Evolutionary conservation across 805 yeast species (phyloP), one percentile per base, ranked within the genome.

Genomic region (Saccharomycopsis sp.): DNA sequence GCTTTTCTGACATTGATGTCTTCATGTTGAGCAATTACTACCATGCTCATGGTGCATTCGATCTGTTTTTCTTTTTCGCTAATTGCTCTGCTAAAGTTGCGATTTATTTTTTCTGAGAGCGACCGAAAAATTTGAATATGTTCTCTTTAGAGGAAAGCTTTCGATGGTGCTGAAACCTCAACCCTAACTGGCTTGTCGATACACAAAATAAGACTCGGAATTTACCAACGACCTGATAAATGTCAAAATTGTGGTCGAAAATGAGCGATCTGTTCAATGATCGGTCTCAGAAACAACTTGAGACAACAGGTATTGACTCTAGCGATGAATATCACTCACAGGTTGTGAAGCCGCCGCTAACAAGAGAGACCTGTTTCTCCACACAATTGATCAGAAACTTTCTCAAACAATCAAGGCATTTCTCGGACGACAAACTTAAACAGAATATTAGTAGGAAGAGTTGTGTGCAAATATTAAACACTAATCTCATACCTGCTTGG

Each of bases 401-500:
- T 18, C 24, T 56, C 16, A 56, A 52, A 24, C 20, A 34, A 24
- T 56, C 59, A 15, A 18, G 59, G 18, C 56, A 41, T 15, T 44
- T 34, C 29, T 24, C 59, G 7, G 59, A 56, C 29, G 59, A 56
- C 29, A 47, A 51, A 3, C 24, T 56, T 14, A 47, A 34, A 47
- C 55, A 52, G 23, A 56, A 53, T 21, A 15, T 52, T 3, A 56
- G 52, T 52, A 18, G 14, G 47, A 15, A 46, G 18, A 15, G 55
- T 4, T 56, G 59, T n/a, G 15, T 18, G 2, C 15, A 29, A 2
- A 24, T 50, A 23, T 2, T 56, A 3, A 52, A 40, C 23, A 40
- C 24, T 5, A 48, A 48, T 14, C 20, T 55, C 8, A 20, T 46
- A 18, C 70, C 73, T 0, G 74, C 70, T 34, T 73, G 77, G 2